phyloP scores from a whole-genome alignment of 2,329 filamentous ascomycete species.

The Apiospora arundinis region DNA sequence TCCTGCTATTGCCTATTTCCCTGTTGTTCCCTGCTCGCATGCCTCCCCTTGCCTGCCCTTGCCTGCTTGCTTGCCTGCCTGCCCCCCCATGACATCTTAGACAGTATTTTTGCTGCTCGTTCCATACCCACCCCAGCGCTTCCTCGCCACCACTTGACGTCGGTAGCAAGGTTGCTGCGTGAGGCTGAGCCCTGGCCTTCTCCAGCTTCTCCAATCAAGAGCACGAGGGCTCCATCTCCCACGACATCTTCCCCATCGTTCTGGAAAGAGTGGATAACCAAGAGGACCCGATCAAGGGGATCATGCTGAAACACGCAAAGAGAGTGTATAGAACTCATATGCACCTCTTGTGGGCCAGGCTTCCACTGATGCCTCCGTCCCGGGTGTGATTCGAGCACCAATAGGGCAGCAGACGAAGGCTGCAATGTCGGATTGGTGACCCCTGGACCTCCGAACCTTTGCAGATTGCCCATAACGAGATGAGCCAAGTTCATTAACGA shows the following conservation, averaged over 20 bases:
- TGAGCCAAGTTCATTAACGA: background rate
- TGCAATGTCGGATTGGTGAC: background rate
- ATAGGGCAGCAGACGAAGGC: background rate
- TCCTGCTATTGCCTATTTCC: background rate
- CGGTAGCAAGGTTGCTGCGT: background rate
- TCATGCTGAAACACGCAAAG: constrained; percentile 1
- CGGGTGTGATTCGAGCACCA: background rate
- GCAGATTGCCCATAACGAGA: background rate
- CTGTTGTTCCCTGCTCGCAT: background rate
- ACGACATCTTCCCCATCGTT: background rate
- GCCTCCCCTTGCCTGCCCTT: background rate
- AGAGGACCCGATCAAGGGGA: background rate
- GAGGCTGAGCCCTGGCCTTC: constrained; percentile 3
- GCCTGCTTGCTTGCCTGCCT: background rate
- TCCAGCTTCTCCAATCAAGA: background rate
- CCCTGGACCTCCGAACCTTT: background rate
- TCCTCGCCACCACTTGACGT: background rate
- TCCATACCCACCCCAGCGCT: background rate
- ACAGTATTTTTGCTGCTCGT: background rate
- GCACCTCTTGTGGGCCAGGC: background rate
- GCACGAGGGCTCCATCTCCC: background rate
- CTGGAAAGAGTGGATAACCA: constrained; percentile 4
- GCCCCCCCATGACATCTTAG: background rate
- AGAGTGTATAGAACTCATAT: background rate
- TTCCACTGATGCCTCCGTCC: background rate